Conservation (phyloP, 805 yeast genomes). For the Ogataea kodamae region DNA sequence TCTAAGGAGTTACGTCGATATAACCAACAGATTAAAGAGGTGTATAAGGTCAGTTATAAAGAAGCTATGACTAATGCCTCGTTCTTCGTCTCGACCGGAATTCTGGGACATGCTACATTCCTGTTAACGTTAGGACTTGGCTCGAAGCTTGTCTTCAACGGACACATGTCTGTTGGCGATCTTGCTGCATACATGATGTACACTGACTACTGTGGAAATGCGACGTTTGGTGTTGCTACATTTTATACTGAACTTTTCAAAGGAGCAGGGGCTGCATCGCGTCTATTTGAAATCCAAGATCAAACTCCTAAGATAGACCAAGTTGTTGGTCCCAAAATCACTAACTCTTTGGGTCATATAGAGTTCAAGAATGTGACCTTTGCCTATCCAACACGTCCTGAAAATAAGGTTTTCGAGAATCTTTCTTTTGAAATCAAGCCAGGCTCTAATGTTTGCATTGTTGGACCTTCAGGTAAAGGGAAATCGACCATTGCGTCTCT, state of each 20-base stretch:
- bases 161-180: constrained; percentile 81
- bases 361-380: constrained; percentile 65
- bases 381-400: constrained; percentile 82
- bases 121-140: constrained; percentile 77
- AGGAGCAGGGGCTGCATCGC: constrained; percentile 94
- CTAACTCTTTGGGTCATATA: constrained; percentile 50
- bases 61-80: constrained; percentile 82
- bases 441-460: constrained; percentile 89
- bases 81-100: constrained; percentile 76
- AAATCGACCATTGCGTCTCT: constrained; percentile 86
- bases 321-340: constrained; percentile 53
- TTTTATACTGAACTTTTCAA: constrained; percentile 94
- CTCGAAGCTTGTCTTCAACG: constrained; percentile 69
- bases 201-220: constrained; percentile 89
- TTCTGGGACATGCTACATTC: constrained; percentile 78
- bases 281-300: constrained; percentile 84
- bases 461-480: constrained; percentile 95
- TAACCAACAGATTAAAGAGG: constrained; percentile 63
- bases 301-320: constrained; percentile 71
- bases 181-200: constrained; percentile 91
- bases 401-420: constrained; percentile 59
- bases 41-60: constrained; percentile 66
- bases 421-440: constrained; percentile 62
- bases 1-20: constrained; percentile 70
- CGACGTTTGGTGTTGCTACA: constrained; percentile 86